Base-by-base conservation (phyloP, 2,329 filamentous ascomycete genomes). In the Pleomassaria siparia region DNA sequence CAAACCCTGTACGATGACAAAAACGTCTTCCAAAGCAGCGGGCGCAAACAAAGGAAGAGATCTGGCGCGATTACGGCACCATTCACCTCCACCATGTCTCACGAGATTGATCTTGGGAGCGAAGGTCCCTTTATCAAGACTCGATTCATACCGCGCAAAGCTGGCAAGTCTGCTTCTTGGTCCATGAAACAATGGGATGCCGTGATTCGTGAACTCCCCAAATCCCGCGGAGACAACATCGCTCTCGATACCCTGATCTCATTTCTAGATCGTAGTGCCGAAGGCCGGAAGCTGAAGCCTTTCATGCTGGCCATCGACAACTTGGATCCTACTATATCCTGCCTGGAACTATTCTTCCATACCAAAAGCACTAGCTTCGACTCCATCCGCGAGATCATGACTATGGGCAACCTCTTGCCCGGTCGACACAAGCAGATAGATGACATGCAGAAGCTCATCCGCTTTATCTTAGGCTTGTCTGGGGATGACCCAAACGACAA, bases 371-470 rank as follows among this genome's bases (percentile, higher is more conserved):
- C 56, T 7, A 51, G 40, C 28, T 63, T 58, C 45, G 30, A 43
- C 9, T 54, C 51, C 4, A 46, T 63, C 11, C 59, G 57, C 37
- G 43, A 54, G 21, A 54, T 60, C 22, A 60, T 64, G 56, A 63
- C 61, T 2, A 21, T 64, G 3, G 54, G 50, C n/a, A 52, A 56
- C 11, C 37, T 18, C 13, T 12, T 21, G 16, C 15, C 21, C 4
- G 29, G 20, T 15, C 21, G 42, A 2, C 49, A 54, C 4, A 11
- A 9, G 4, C 22, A 43, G 9, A 28, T 56, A 22, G 25, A 51
- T 7, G 45, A 59, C 12, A 44, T 63, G 0, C 42, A 43, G 2
- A 30, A 21, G 13, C 43, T 62, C 18, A 48, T 60, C 37, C 13
- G 12, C 2, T 33, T 45, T 18, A 22, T 49, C 8, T 41, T 36